These are phyloP conservation scores for Cyclotella choctawhatcheeana DNA, from an alignment of 108 stramenopile species.

Conservation along the genomic window DNA sequence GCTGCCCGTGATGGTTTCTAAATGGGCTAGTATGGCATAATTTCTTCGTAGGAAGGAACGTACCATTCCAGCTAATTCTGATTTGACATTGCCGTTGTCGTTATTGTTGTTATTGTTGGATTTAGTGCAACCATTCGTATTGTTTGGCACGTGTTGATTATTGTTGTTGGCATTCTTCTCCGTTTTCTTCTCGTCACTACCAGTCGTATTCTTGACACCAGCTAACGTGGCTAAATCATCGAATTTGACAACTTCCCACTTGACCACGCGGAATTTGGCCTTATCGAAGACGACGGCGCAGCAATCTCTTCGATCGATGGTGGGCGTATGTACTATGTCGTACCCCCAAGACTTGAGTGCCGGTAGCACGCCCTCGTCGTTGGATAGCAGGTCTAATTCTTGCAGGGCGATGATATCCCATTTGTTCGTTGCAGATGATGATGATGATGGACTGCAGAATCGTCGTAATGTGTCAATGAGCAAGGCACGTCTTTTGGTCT, in stretches of 20 bases:
- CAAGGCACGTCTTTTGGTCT: conserved; percentile 48
- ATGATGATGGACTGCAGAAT: conserved; percentile 26
- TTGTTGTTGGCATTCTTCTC: conserved; percentile 9
- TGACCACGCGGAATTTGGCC: conserved; percentile 51
- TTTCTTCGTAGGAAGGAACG: conserved; percentile 76
- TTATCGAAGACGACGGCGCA: conserved; percentile 64
- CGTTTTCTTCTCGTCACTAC: neutral
- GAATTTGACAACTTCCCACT: conserved; percentile 59
- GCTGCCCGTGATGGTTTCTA: conserved; percentile 23
- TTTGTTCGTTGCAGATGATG: conserved; percentile 16
- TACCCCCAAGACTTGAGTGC: conserved; percentile 55
- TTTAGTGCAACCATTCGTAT: neutral
- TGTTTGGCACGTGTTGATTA: conserved; percentile 1
- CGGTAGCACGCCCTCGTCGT: conserved; percentile 37
- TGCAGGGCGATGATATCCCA: conserved; percentile 76
- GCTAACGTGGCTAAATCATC: conserved; percentile 78
- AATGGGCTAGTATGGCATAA: conserved; percentile 64
- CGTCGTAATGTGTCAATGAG: conserved; percentile 52
- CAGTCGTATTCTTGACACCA: neutral
- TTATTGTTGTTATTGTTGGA: conserved; percentile 35
- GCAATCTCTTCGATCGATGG: conserved; percentile 72
- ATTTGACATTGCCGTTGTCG: conserved; percentile 47
- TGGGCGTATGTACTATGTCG: conserved; percentile 59
- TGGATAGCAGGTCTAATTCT: conserved; percentile 70
- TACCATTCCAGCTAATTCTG: conserved; percentile 64